Base-by-base conservation (phyloP, 2,329 filamentous ascomycete genomes). In the Beauveria scarabaeidicola region DNA sequence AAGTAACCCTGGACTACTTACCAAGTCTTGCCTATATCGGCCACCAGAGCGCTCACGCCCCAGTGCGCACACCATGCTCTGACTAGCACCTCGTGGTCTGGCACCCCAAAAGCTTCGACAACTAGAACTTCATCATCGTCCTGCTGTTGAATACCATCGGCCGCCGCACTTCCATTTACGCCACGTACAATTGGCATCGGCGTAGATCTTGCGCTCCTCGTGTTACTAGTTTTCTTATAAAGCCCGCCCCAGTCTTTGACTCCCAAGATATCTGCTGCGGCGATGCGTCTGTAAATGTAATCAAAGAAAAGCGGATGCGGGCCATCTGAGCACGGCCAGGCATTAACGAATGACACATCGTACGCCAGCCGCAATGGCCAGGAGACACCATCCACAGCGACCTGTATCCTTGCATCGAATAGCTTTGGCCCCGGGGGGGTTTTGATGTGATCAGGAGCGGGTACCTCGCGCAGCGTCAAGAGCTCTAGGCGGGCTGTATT, bases 1-100 rank as follows among this genome's bases (percentile, higher is more conserved):
- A 13, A 21, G 23, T 25, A n/a, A n/a, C n/a, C n/a, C n/a, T 3
- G 3, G 25, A 44, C 15, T 23, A 29, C 81, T 70, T 66, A 84
- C 82, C 83, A 91, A 17, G 88, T 90, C 73, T 80, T 83, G 61
- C 80, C 76, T 56, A 89, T 70, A 70, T 90, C 86, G 9, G 87
- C 87, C 61, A 90, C 81, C 19, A 91, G 74, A 1, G 88, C 88
- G 67, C 81, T 85, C 66, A 90, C 72, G 2, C 88, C 88, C 82
- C 87, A 89, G 66, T 90, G 86, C 59, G 86, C 82, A 69, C 88
- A 91, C 88, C 88, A 91, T 7, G 88, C 87, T 63, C 88, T 77
- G 1, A 86, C 88, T 66, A 91, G 79, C 4, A 90, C 88, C 71
- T 91, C 88, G 64, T 91, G 90, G 70, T 91, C 88, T 52, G 77